Conservation (phyloP, 495 filamentous ascomycete species). For the Hypoxylon subgilvum region DNA sequence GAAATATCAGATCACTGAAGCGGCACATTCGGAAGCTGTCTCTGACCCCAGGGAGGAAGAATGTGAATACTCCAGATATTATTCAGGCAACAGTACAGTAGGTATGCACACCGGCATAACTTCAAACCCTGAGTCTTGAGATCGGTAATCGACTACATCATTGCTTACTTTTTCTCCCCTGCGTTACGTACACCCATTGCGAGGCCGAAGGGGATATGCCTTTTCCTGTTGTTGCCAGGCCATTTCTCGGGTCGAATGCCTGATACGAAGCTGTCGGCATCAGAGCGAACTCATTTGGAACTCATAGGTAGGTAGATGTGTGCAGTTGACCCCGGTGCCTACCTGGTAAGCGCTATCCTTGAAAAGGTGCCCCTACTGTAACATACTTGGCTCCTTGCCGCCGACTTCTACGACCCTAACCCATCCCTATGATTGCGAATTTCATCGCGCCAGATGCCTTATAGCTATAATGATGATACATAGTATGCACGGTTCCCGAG, state of each 20-base stretch:
- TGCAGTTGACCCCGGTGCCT: too few species aligned
- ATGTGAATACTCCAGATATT: constrained; percentile 14
- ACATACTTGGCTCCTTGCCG: too few species aligned
- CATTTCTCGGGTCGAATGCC: background rate
- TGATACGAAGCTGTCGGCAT: background rate
- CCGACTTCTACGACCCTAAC: constrained; percentile 10
- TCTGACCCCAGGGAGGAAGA: background rate
- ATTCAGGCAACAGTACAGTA: constrained; percentile 33
- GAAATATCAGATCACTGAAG: constrained; percentile 39
- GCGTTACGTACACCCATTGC: constrained; percentile 30
- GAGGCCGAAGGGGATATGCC: constrained; percentile 2
- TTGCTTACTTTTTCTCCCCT: constrained; percentile 18
- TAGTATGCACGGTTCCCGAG: constrained; percentile 1
- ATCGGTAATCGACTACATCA: constrained; percentile 25
- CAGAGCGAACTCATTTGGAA: background rate
- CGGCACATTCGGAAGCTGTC: constrained; percentile 21
- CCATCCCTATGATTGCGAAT: background rate
- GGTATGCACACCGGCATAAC: constrained; percentile 13
- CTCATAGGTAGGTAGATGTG: too few species aligned
- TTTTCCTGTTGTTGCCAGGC: background rate
- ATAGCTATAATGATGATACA: constrained; percentile 13
- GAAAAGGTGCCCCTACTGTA: too few species aligned
- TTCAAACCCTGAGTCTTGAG: constrained; percentile 4
- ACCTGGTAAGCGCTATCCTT: too few species aligned
- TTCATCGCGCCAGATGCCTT: constrained; percentile 24